Evolutionary conservation across 2,329 filamentous ascomycete genomes (phyloP).

Genomic region (Colletotrichum caudatum): DNA sequence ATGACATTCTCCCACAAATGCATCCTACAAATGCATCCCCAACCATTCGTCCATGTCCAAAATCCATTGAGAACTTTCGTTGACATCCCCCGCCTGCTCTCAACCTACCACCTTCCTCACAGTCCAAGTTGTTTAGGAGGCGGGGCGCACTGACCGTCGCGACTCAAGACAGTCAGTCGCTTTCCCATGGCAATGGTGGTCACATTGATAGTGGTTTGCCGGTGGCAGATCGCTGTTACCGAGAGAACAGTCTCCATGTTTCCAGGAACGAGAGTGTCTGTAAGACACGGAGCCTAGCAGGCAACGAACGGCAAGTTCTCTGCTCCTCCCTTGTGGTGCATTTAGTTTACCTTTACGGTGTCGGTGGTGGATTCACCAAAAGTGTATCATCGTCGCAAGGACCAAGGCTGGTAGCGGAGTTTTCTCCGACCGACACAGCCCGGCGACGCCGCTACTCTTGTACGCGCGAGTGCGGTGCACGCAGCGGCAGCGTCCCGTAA

Average conservation of each 20-base stretch:
- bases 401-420: constrained; percentile 17
- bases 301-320: not conserved
- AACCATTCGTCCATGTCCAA: constrained; percentile 26
- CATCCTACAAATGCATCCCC: constrained; percentile 39
- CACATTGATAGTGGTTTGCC: not conserved
- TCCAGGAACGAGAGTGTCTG: not conserved
- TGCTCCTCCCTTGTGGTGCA: not conserved
- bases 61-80: constrained; percentile 8
- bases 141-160: not conserved
- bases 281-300: constrained; percentile 10
- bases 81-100: not conserved
- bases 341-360: not conserved
- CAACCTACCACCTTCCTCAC: not conserved
- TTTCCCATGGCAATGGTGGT: not conserved
- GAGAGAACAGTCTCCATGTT: not conserved
- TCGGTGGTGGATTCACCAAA: constrained; percentile 9
- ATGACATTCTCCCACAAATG: constrained; percentile 39
- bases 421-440: constrained; percentile 24
- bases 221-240: not conserved
- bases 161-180: not conserved
- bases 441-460: constrained; percentile 13
- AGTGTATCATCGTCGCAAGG: constrained; percentile 7
- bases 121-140: not conserved
- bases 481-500: constrained; percentile 5
- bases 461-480: not conserved